Evolutionary conservation across 1,284 basidiomycete genomes (phyloP), one percentile per base, ranked within the genome.

Genomic region (Cryptococcus floricola): DNA sequence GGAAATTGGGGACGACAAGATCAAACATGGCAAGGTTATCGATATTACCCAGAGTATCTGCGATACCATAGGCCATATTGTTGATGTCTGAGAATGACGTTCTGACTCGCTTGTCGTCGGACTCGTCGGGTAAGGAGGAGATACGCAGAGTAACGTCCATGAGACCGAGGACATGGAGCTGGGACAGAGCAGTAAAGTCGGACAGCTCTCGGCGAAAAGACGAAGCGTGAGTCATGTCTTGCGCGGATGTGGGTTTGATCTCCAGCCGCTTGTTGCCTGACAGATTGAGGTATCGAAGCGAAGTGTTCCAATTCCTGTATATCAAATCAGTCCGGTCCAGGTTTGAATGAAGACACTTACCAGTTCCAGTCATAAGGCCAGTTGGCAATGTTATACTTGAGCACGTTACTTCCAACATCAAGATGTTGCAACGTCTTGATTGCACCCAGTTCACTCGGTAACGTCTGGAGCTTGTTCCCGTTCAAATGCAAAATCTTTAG

Each of bases 281-380:
- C 51, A 92, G 69, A 70, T 91, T 92, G 63, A 91, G 87, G 76
- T 97, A 98, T 53, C 87, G 87, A 58, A 99, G 82, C 63, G 89
- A 88, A 60, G 86, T 85, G 74, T 98, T 98, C 81, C 93, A 96
- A 75, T 98, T 98, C 92, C 92, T 95, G 62, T n/a, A 27, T 12
- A 34, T 39, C 12, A 25, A 23, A 42, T 53, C 47, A 54, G 51
- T 38, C 16, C 5, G 14, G n/a, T 16, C 13, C 48, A 38, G 9
- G 7, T 49, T 18, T 25, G 18, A 4, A 19, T 25, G 34, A 43
- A 9, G 3, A 27, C 25, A 78, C 82, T 53, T 62, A 93, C 96
- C 96, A 99, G 76, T 99, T 98, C 95, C 95, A 98, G 78, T 99
- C 96, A 77, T 95, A 99, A 70, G 95, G 91, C 88, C 88, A 95